phyloP scores from a whole-genome alignment of 176 grass and related monocot genomes.

The Musa acuminata region DNA sequence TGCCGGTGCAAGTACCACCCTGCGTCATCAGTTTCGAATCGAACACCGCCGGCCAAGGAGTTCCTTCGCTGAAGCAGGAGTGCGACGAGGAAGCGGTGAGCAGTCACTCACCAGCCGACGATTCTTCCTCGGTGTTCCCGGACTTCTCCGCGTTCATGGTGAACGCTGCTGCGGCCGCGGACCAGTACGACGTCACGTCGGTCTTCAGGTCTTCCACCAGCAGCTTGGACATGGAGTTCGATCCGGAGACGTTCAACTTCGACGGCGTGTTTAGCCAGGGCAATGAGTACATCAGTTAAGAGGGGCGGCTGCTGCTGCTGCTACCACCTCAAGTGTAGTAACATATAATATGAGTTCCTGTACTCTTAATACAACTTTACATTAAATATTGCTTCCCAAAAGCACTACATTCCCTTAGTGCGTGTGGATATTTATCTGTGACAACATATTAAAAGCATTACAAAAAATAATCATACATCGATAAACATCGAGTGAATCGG shows the following conservation, averaged over 20 bases:
- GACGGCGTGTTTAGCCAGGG: neutral
- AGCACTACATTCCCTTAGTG: too few relatives aligned
- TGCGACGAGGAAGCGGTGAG: conserved; percentile 52
- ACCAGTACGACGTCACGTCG: conserved; percentile 3
- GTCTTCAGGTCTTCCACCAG: conserved; percentile 7
- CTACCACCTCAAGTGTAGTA: neutral
- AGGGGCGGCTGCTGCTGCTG: neutral
- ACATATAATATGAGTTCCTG: neutral
- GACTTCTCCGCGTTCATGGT: conserved; percentile 40
- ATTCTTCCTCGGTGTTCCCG: conserved; percentile 22
- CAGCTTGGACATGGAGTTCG: neutral
- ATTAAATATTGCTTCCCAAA: too few relatives aligned
- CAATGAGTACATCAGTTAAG: neutral
- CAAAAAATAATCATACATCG: too few relatives aligned
- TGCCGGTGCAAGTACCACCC: neutral
- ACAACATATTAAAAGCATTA: too few relatives aligned
- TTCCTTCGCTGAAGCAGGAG: conserved; percentile 19
- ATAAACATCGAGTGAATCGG: too few relatives aligned
- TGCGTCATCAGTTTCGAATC: conserved; percentile 49
- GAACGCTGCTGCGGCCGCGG: conserved; percentile 5
- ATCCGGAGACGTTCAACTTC: neutral
- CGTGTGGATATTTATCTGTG: too few relatives aligned
- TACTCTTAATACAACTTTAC: too few relatives aligned
- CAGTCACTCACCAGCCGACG: conserved; percentile 20
- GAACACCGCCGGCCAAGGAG: neutral